Evolutionary conservation across 805 yeast genomes (phyloP).

Genomic region (Torulaspora franciscae): DNA sequence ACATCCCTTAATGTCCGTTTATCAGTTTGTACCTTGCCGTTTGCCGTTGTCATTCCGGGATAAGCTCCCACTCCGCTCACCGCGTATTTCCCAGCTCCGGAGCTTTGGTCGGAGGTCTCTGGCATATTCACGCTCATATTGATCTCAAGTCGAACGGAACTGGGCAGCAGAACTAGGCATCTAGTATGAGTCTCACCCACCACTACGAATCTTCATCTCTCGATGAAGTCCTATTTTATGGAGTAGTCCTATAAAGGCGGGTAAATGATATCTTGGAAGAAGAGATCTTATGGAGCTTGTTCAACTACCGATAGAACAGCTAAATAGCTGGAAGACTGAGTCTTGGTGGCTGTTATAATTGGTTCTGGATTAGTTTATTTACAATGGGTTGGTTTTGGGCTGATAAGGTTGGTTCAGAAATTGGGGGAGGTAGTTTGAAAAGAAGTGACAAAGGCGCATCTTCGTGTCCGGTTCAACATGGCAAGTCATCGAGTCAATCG

Average conservation of each 20-base stretch:
- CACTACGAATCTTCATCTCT: too few species aligned
- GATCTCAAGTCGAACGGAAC: too few species aligned
- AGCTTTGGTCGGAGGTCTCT: background rate
- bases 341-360: background rate
- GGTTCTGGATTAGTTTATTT: background rate
- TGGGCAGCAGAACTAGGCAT: too few species aligned
- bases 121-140: background rate
- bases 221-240: too few species aligned
- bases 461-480: constrained; percentile 36
- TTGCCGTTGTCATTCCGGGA: background rate
- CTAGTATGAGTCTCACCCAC: too few species aligned
- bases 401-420: constrained; percentile 23
- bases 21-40: constrained; percentile 3
- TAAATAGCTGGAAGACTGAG: background rate
- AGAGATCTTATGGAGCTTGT: background rate
- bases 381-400: constrained; percentile 93
- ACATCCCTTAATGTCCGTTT: constrained; percentile 10
- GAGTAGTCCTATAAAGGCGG: background rate
- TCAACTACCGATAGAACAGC: background rate
- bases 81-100: background rate
- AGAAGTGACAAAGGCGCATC: constrained; percentile 1
- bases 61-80: background rate
- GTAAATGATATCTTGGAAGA: background rate
- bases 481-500: constrained; percentile 15
- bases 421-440: background rate